phyloP scores from a whole-genome alignment of 768 basidiomycete species.

The Amanita molliuscula region DNA sequence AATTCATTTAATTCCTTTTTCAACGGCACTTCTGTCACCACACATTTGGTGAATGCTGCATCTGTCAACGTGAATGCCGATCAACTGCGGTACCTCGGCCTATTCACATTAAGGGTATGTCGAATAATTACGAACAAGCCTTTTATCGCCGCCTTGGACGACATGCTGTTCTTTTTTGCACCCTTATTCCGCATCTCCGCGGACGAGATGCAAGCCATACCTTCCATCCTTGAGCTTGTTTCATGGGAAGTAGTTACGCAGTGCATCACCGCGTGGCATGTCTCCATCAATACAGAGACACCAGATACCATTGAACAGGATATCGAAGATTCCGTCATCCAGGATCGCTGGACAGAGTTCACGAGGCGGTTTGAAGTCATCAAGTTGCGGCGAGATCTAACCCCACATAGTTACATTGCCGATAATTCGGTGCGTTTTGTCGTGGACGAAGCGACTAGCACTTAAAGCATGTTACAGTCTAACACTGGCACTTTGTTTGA shows the following conservation, averaged over 20 bases:
- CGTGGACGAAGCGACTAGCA: background rate
- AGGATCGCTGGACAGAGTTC: conserved; percentile 70
- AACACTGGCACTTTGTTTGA: conserved; percentile 53
- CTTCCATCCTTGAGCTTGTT: conserved; percentile 35
- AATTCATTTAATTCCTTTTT: conserved; percentile 50
- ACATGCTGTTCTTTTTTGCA: conserved; percentile 58
- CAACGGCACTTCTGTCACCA: conserved; percentile 30
- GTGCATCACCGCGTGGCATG: conserved; percentile 42
- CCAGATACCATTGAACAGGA: conserved; percentile 30
- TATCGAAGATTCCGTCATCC: conserved; percentile 55
- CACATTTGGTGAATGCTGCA: conserved; percentile 35
- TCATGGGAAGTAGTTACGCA: conserved; percentile 53
- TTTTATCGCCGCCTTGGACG: conserved; percentile 39
- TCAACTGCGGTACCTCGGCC: conserved; percentile 37
- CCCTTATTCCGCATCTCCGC: conserved; percentile 36
- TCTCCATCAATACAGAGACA: conserved; percentile 30
- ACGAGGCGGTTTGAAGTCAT: conserved; percentile 58
- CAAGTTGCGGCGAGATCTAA: conserved; percentile 52
- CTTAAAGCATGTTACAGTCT: conserved; percentile 25
- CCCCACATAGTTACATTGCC: conserved; percentile 58
- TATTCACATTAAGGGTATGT: conserved; percentile 55
- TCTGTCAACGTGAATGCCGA: conserved; percentile 38
- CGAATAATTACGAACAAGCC: conserved; percentile 62
- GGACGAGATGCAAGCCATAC: conserved; percentile 16
- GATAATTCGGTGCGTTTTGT: conserved; percentile 48